These are phyloP conservation scores for Pascua guehoae DNA, from an alignment of 1,284 basidiomycete species.

Conservation along the genomic window DNA sequence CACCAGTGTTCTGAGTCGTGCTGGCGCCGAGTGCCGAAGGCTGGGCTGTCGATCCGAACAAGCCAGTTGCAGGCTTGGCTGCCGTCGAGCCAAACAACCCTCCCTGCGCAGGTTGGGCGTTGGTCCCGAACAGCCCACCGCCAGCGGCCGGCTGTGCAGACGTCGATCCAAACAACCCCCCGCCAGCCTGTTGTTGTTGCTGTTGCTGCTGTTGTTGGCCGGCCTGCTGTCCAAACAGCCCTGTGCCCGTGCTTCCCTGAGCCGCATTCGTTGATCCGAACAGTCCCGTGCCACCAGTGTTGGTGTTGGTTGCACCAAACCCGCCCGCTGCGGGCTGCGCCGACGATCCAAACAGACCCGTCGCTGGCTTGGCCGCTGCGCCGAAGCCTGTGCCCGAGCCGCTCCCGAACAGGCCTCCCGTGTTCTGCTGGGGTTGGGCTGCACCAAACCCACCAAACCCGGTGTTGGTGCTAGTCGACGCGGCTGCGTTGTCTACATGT, in stretches of 20 bases:
- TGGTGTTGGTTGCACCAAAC: background rate
- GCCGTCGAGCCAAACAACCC: constrained; percentile 41
- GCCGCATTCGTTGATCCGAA: constrained; percentile 10
- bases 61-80: constrained; percentile 29
- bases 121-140: constrained; percentile 47
- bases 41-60: constrained; percentile 26
- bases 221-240: constrained; percentile 9
- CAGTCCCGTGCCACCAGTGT: background rate
- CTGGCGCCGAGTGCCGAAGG: constrained; percentile 15
- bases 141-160: constrained; percentile 53
- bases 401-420: constrained; percentile 1
- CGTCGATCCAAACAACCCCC: constrained; percentile 24
- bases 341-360: background rate
- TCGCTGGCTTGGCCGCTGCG: background rate
- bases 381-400: background rate
- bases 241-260: background rate
- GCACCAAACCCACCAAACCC: constrained; percentile 11
- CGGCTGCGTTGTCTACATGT: constrained; percentile 11
- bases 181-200: constrained; percentile 3
- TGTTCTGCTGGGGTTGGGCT: background rate
- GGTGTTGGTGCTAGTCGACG: constrained; percentile 5
- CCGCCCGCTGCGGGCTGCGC: background rate
- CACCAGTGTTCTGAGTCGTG: constrained; percentile 22
- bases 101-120: constrained; percentile 36
- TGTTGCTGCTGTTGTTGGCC: constrained; percentile 5